Evolutionary conservation across 2,329 filamentous ascomycete genomes (phyloP).

Genomic region (Cladosporium sp.): DNA sequence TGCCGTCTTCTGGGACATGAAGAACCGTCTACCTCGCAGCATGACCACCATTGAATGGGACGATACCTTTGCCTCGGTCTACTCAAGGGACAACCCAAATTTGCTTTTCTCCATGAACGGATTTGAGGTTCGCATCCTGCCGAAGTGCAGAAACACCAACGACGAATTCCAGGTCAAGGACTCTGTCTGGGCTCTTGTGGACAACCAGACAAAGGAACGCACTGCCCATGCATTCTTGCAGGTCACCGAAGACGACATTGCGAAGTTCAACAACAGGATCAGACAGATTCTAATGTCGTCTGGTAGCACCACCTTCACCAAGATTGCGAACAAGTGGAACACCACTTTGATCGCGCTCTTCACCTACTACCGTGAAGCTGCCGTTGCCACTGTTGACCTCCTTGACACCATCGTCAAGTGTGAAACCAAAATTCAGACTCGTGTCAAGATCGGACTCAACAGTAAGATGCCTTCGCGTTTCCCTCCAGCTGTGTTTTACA

Average conservation of each 20-base stretch:
- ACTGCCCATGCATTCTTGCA: constrained; percentile 97
- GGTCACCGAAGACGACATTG: constrained; percentile 95
- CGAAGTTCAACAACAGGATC: constrained; percentile 99
- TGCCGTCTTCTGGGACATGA: constrained; percentile 98
- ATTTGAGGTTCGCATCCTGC: constrained; percentile 93
- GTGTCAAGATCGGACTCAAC: constrained; percentile 97
- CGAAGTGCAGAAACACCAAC: constrained; percentile 91
- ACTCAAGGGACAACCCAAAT: constrained; percentile 97
- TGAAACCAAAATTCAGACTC: constrained; percentile 98
- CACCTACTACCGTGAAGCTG: constrained; percentile 97
- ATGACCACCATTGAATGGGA: constrained; percentile 99
- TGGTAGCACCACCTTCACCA: constrained; percentile 98
- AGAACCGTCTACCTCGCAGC: constrained; percentile 91
- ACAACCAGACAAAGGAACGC: constrained; percentile 94
- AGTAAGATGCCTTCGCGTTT: constrained; percentile 99
- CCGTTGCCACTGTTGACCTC: constrained; percentile 89
- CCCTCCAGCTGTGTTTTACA: constrained; percentile 97
- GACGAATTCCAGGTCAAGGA: constrained; percentile 98
- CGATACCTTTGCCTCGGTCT: constrained; percentile 96
- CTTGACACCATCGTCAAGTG: constrained; percentile 99
- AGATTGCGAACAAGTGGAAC: constrained; percentile 99
- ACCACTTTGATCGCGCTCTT: constrained; percentile 95
- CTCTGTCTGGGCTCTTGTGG: constrained; percentile 95
- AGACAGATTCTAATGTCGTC: constrained; percentile 99
- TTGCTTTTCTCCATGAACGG: constrained; percentile 96